A percentile compares a stretch with the other conserved stretches of the same genome.
These are phyloP conservation scores for Vanilla planifolia DNA, from an alignment of 106 monocot genomes.

Conservation along the genomic window DNA sequence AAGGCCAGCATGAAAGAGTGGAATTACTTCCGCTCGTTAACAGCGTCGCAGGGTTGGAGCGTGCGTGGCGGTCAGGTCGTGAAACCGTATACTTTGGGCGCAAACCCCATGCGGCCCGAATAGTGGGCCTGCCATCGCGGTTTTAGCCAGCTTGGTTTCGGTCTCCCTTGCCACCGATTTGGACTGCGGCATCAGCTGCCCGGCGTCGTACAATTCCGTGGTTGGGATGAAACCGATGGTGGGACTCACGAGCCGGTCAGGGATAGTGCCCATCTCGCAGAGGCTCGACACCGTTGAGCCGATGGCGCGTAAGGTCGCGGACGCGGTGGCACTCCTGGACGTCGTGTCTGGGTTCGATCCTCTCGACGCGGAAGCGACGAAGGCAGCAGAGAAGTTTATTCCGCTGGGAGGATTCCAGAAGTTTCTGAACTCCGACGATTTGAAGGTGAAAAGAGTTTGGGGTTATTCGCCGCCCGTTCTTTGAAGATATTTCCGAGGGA, in stretches of 20 bases:
- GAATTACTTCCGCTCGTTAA: constrained; percentile 31
- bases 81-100: constrained; percentile 52
- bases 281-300: constrained; percentile 65
- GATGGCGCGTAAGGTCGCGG: constrained; percentile 46
- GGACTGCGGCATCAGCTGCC: too few relatives aligned
- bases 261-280: constrained; percentile 55
- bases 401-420: constrained; percentile 48
- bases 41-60: constrained; percentile 44
- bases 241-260: too few relatives aligned
- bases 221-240: too few relatives aligned
- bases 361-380: constrained; percentile 41
- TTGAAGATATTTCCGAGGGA: constrained; percentile 12
- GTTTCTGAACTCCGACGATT: constrained; percentile 44
- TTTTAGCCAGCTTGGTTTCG: constrained; percentile 52
- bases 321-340: constrained; percentile 57
- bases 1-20: constrained; percentile 78
- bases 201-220: too few relatives aligned
- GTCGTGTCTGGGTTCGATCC: constrained; percentile 57
- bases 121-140: constrained; percentile 69
- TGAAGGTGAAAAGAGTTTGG: constrained; percentile 65
- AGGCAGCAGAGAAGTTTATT: constrained; percentile 29
- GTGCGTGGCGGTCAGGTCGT: constrained; percentile 47
- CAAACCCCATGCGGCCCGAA: constrained; percentile 46
- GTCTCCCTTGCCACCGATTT: constrained; percentile 33
- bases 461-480: constrained; percentile 39